Evolutionary conservation across 2,329 filamentous ascomycete species (phyloP).

Genomic region (Aspergillus clavatus): DNA sequence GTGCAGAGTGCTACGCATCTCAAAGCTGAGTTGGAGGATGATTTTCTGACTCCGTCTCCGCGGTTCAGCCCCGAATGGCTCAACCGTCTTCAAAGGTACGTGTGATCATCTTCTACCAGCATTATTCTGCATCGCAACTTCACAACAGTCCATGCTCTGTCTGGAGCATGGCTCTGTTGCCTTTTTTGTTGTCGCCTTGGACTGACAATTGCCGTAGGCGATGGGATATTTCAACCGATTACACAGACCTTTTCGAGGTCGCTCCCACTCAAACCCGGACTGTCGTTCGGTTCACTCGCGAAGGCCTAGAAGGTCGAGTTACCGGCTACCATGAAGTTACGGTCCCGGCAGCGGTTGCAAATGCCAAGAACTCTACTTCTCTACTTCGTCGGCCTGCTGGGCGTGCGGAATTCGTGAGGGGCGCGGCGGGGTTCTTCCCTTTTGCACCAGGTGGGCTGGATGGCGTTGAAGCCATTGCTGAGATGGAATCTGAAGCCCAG

Average conservation of each 20-base stretch:
- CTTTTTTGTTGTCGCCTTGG: background rate
- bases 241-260: slow-evolving; percentile 77
- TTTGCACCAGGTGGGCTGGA: slow-evolving; percentile 90
- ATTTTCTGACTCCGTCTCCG: slow-evolving; percentile 73
- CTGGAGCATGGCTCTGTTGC: background rate
- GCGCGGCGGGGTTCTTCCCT: slow-evolving; percentile 88
- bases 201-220: slow-evolving; percentile 38
- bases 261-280: slow-evolving; percentile 90
- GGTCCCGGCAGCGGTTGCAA: slow-evolving; percentile 80
- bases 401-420: slow-evolving; percentile 84
- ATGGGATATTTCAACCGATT: slow-evolving; percentile 79
- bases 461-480: slow-evolving; percentile 76
- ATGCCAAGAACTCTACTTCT: slow-evolving; percentile 92
- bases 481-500: slow-evolving; percentile 69
- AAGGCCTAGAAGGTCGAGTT: slow-evolving; percentile 86
- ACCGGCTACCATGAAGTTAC: slow-evolving; percentile 94
- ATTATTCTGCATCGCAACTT: too few species aligned
- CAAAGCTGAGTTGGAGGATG: slow-evolving; percentile 66
- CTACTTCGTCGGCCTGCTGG: slow-evolving; percentile 79
- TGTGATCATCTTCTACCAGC: slow-evolving; percentile 3
- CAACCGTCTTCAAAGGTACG: slow-evolving; percentile 74
- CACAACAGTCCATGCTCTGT: too few species aligned
- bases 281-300: slow-evolving; percentile 85
- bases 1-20: slow-evolving; percentile 54
- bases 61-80: slow-evolving; percentile 82